These are phyloP conservation scores for Metarhizium robertsii DNA, from an alignment of 2,329 filamentous ascomycete genomes.

Conservation along the genomic window DNA sequence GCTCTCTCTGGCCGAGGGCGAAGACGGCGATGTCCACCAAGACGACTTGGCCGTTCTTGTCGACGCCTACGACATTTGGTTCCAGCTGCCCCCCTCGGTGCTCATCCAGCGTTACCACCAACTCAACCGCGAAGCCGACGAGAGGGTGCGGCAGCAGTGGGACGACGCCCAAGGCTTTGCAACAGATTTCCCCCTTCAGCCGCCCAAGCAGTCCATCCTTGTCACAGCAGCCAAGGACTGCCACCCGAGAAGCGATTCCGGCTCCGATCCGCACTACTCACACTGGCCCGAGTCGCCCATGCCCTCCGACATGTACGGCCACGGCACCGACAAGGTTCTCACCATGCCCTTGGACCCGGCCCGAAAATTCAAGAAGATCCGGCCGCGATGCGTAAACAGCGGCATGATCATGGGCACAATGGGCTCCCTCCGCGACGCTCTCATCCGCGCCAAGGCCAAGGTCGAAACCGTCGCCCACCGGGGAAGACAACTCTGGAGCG, in stretches of 20 bases:
- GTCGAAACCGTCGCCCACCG: conserved; percentile 13
- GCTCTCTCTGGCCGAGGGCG: conserved; percentile 4
- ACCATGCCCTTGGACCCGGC: conserved; percentile 20
- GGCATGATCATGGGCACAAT: conserved; percentile 26
- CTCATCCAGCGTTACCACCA: conserved; percentile 26
- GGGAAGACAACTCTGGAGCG: conserved; percentile 26
- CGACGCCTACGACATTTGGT: conserved; percentile 30
- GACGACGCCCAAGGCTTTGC: conserved; percentile 5
- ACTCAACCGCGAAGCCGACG: conserved; percentile 24
- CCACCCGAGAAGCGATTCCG: conserved; percentile 21
- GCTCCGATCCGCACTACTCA: conserved; percentile 24
- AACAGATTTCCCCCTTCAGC: not conserved
- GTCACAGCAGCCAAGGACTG: conserved; percentile 26
- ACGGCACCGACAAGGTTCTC: conserved; percentile 19
- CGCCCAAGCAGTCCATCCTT: conserved; percentile 19
- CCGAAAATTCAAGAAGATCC: conserved; percentile 22
- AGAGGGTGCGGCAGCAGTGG: conserved; percentile 18
- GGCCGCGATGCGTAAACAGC: conserved; percentile 25
- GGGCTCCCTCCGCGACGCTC: conserved; percentile 14
- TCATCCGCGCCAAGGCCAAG: conserved; percentile 18
- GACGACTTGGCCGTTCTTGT: conserved; percentile 22
- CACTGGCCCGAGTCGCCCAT: conserved; percentile 28
- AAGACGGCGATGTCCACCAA: conserved; percentile 3
- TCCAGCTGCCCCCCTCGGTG: conserved; percentile 28
- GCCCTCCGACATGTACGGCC: conserved; percentile 23